Percentiles rank a stretch among this genome's conserved stretches.
phyloP scores from a whole-genome alignment of 2,329 filamentous ascomycete genomes.

The Chalaropsis ovoidea region DNA sequence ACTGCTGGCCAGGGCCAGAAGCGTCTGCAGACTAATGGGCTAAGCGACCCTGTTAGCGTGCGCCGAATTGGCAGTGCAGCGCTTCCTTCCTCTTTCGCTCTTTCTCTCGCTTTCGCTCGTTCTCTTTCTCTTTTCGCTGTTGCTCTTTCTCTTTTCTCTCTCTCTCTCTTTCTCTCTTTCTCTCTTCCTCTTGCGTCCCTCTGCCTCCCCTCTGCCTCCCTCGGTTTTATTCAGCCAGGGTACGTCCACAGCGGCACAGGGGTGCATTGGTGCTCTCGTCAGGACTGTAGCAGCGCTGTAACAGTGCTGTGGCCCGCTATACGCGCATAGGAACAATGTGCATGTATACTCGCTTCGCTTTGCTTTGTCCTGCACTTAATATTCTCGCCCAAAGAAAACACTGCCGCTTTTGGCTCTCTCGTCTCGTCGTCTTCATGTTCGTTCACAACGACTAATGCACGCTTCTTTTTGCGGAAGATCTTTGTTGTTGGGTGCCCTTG shows the following conservation, averaged over 20 bases:
- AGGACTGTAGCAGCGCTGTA: not conserved
- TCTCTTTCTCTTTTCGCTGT: not conserved
- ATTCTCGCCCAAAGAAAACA: too few relatives aligned
- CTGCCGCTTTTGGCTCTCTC: not conserved
- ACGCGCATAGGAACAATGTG: too few relatives aligned
- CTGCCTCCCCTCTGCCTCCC: too few relatives aligned
- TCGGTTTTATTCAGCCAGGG: conserved; percentile 1
- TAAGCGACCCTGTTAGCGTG: not conserved
- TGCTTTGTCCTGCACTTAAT: too few relatives aligned
- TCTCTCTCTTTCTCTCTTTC: not conserved
- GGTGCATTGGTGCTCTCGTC: not conserved
- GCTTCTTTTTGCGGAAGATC: not conserved
- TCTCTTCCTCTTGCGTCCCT: not conserved
- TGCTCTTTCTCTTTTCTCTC: not conserved
- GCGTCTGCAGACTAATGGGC: not conserved
- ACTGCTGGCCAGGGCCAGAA: not conserved
- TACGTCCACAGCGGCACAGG: conserved; percentile 9
- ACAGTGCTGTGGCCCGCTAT: not conserved
- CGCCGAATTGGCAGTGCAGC: not conserved
- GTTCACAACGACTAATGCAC: not conserved
- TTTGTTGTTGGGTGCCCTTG: not conserved
- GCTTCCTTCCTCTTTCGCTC: not conserved
- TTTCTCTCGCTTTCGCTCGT: not conserved
- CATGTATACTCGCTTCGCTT: too few relatives aligned
- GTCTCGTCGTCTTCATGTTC: not conserved